Evolutionary conservation across 345 rosid species (phyloP), one percentile per base, ranked within the genome.

Genomic region (Pistacia atlantica): DNA sequence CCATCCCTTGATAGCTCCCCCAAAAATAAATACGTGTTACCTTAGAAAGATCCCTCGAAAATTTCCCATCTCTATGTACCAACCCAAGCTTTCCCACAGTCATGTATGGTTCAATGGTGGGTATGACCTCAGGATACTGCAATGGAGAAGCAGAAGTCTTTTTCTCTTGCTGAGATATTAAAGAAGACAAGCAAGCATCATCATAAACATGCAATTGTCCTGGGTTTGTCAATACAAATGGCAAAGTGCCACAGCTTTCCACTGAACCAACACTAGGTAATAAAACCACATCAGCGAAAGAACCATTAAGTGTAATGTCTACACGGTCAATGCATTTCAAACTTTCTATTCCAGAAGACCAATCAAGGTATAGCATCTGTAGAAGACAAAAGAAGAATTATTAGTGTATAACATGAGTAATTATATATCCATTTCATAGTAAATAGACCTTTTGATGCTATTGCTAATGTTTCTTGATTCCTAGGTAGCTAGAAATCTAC

Each of bases 221-320:
- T 28, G 97, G 95, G 72, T 87, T 92, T 72, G 96, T 87, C 86
- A 91, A 78, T 73, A 92, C 79, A 81, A 83, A 80, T 57, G 90
- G 80, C 75, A 84, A 72, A 72, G 72, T 77, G 69, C 84, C 86
- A 73, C 78, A 78, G 73, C 79, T 80, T 58, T 66, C 79, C 69
- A 69, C 82, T 67, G 79, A 71, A 66, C 88, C 80, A 66, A 78
- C 81, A 77, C 84, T 82, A 35, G 93, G 86, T 77, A 91, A 78
- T 72, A 94, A 82, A 78, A 90, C 87, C 92, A 90, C 90, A 82
- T 94, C 97, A 70, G 91, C 93, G 82, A 91, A 92, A 74, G 93
- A 89, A 75, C 98, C 92, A 71, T 76, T 81, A 57, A 89, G 95
- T 80, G 86, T 82, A 81, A 92, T 85, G 84, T 92, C 97, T 67